Percentiles rank a stretch among this genome's conserved stretches.
These are phyloP conservation scores for Pseudocercospora fijiensis DNA, from an alignment of 2,329 filamentous ascomycete genomes.

Conservation along the genomic window DNA sequence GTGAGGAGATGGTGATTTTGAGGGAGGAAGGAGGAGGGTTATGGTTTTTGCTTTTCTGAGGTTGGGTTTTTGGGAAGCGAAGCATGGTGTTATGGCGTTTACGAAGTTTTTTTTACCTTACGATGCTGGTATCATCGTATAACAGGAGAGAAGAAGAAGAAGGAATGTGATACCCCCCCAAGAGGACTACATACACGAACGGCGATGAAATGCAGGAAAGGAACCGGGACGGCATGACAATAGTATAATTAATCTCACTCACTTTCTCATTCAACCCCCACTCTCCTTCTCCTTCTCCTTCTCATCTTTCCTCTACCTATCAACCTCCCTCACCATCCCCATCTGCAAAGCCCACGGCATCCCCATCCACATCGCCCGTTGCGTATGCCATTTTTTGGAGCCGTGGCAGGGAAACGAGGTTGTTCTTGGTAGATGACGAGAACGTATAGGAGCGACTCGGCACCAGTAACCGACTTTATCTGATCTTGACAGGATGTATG, in stretches of 20 bases:
- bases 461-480: neutral
- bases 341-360: conserved; percentile 63
- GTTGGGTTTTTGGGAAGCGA: neutral
- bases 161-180: neutral
- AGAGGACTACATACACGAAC: neutral
- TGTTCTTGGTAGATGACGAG: neutral
- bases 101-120: neutral
- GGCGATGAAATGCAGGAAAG: neutral
- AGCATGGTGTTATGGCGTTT: neutral
- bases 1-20: neutral
- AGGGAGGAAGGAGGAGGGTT: neutral
- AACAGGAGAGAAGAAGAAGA: neutral
- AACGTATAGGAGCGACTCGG: neutral
- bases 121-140: neutral
- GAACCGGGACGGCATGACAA: neutral
- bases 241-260: neutral
- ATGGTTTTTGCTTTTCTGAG: too few species aligned
- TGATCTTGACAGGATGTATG: neutral
- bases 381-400: conserved; percentile 57
- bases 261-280: neutral
- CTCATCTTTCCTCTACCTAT: conserved; percentile 5
- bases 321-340: conserved; percentile 46
- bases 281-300: neutral
- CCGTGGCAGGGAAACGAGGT: neutral
- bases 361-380: conserved; percentile 71